phyloP scores from a whole-genome alignment of 2,329 filamentous ascomycete species.

The Clarireedia monteithiana region DNA sequence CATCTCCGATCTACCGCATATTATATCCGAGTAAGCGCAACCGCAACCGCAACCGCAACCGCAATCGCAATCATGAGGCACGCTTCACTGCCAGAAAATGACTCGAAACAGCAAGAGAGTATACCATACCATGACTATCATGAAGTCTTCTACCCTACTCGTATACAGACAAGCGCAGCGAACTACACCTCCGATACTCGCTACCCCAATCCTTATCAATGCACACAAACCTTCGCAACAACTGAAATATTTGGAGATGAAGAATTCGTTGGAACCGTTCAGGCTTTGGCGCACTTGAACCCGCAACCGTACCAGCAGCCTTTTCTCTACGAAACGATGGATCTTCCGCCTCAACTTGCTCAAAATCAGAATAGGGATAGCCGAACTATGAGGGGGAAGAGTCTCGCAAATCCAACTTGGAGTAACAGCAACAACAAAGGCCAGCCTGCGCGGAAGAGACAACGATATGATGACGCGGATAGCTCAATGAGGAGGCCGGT shows the following conservation, averaged over 20 bases:
- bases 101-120: background rate
- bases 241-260: background rate
- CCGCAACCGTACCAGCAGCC: background rate
- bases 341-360: background rate
- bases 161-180: background rate
- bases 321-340: background rate
- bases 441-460: background rate
- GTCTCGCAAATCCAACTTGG: background rate
- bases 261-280: background rate
- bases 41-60: background rate
- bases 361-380: background rate
- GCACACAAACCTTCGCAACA: background rate
- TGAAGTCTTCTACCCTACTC: background rate
- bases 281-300: background rate
- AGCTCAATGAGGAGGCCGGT: background rate
- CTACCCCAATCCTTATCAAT: background rate
- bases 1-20: too few species aligned
- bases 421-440: background rate
- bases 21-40: background rate
- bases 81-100: background rate
- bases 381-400: background rate
- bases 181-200: background rate
- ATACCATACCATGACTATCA: constrained; percentile 4
- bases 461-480: background rate
- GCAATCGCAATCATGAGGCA: constrained; percentile 1